Percentiles rank a stretch among this genome's conserved stretches.
These are phyloP conservation scores for Sclerotinia trifoliorum DNA, from an alignment of 2,329 filamentous ascomycete species.

Conservation along the genomic window DNA sequence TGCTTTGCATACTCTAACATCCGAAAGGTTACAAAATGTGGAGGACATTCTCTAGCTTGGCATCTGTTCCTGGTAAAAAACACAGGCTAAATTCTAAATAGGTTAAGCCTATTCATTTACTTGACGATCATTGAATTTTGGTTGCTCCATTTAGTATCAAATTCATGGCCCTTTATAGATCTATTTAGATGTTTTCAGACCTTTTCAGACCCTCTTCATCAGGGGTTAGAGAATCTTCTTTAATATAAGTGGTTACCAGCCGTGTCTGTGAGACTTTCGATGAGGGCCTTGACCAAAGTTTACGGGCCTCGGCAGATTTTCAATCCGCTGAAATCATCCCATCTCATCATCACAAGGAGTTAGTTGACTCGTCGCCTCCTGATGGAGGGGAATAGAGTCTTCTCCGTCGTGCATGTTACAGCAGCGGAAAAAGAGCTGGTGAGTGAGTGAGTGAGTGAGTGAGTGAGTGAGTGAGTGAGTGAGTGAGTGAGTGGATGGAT, in stretches of 20 bases:
- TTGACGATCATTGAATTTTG: conserved; percentile 3
- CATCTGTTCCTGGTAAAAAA: not conserved
- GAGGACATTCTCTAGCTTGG: not conserved
- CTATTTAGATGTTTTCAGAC: not conserved
- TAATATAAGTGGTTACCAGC: not conserved
- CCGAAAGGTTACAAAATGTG: not conserved
- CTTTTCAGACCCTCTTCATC: not conserved
- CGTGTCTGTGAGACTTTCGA: not conserved
- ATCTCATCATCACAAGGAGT: not conserved
- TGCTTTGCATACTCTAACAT: not conserved
- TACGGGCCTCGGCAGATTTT: conserved; percentile 2
- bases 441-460: too few relatives aligned
- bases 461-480: too few relatives aligned
- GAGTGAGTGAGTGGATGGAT: too few relatives aligned
- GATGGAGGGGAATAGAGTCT: not conserved
- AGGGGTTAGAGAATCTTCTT: conserved; percentile 3
- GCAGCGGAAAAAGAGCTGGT: not conserved
- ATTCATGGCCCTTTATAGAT: not conserved
- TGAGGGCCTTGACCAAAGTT: not conserved
- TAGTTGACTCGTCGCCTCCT: not conserved
- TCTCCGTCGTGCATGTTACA: not conserved
- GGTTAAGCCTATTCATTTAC: not conserved
- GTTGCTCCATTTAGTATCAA: not conserved
- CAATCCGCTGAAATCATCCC: conserved; percentile 5
- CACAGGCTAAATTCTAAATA: not conserved